Percentiles rank a stretch among this genome's conserved stretches.
These are phyloP conservation scores for Cadophora gregata DNA, from an alignment of 2,329 filamentous ascomycete genomes.

Conservation along the genomic window DNA sequence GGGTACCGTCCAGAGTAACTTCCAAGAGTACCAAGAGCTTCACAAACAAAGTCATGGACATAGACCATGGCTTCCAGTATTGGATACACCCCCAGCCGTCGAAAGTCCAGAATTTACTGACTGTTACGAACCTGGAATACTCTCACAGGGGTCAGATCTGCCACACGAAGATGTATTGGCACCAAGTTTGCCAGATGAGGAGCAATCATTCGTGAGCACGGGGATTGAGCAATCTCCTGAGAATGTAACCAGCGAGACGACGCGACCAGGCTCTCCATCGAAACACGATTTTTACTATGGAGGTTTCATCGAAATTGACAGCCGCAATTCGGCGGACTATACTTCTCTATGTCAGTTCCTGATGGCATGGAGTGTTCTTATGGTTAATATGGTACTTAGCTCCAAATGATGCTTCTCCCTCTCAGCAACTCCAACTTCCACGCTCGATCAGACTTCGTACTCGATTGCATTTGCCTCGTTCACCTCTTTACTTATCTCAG, in stretches of 20 bases:
- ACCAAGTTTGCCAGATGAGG: not conserved
- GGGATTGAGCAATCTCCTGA: slow-evolving; percentile 15
- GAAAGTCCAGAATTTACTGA: not conserved
- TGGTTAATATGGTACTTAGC: slow-evolving; percentile 26
- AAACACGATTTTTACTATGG: slow-evolving; percentile 42
- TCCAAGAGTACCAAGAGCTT: not conserved
- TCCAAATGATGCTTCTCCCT: slow-evolving; percentile 41
- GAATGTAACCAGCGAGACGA: slow-evolving; percentile 3
- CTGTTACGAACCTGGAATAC: not conserved
- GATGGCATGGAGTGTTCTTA: slow-evolving; percentile 30
- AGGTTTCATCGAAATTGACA: slow-evolving; percentile 39
- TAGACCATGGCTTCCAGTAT: not conserved
- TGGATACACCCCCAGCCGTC: not conserved
- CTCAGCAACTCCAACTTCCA: slow-evolving; percentile 31
- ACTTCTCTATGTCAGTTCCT: slow-evolving; percentile 27
- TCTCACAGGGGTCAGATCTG: not conserved
- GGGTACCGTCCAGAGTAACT: not conserved
- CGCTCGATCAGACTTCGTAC: slow-evolving; percentile 24
- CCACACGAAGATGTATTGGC: not conserved
- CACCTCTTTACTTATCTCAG: slow-evolving; percentile 44
- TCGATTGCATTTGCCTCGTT: slow-evolving; percentile 40
- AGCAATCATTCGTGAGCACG: slow-evolving; percentile 2
- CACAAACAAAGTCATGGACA: not conserved
- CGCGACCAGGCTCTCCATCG: slow-evolving; percentile 25
- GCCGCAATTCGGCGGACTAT: slow-evolving; percentile 16